Evolutionary conservation across 2,329 filamentous ascomycete species (phyloP).

Genomic region (Aureobasidium sp.): DNA sequence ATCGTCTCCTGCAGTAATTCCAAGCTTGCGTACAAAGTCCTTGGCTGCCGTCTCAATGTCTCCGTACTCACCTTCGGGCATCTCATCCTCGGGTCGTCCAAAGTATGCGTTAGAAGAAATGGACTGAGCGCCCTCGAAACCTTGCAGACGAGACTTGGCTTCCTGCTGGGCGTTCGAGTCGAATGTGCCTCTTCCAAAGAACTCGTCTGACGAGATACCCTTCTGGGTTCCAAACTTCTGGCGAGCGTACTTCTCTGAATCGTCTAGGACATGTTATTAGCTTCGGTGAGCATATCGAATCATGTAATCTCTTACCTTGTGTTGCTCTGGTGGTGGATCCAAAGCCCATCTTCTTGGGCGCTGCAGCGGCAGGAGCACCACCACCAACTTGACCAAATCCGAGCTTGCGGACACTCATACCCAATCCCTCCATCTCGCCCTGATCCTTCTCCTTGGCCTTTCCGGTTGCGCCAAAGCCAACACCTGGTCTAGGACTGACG

Average conservation of each 20-base stretch:
- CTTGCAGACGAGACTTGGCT: slow-evolving; percentile 77
- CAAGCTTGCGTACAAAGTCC: slow-evolving; percentile 92
- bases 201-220: slow-evolving; percentile 95
- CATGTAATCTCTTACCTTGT: slow-evolving; percentile 45
- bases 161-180: slow-evolving; percentile 74
- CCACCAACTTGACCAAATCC: slow-evolving; percentile 81
- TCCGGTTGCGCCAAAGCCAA: slow-evolving; percentile 54
- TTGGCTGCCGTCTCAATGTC: slow-evolving; percentile 90
- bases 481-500: slow-evolving; percentile 53
- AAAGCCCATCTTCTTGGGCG: slow-evolving; percentile 70
- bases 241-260: slow-evolving; percentile 75
- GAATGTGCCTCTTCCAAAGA: slow-evolving; percentile 85
- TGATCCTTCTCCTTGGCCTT: slow-evolving; percentile 47
- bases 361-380: slow-evolving; percentile 43
- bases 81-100: slow-evolving; percentile 69
- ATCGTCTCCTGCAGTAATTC: slow-evolving; percentile 91
- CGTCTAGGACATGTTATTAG: slow-evolving; percentile 36
- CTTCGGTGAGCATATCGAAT: background rate
- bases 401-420: slow-evolving; percentile 77
- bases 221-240: slow-evolving; percentile 88
- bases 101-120: slow-evolving; percentile 99
- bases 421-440: slow-evolving; percentile 77
- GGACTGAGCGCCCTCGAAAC: slow-evolving; percentile 83
- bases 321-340: slow-evolving; percentile 60
- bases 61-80: slow-evolving; percentile 63